phyloP scores from a whole-genome alignment of 495 filamentous ascomycete species.

The Lasiosphaeris hirsuta region DNA sequence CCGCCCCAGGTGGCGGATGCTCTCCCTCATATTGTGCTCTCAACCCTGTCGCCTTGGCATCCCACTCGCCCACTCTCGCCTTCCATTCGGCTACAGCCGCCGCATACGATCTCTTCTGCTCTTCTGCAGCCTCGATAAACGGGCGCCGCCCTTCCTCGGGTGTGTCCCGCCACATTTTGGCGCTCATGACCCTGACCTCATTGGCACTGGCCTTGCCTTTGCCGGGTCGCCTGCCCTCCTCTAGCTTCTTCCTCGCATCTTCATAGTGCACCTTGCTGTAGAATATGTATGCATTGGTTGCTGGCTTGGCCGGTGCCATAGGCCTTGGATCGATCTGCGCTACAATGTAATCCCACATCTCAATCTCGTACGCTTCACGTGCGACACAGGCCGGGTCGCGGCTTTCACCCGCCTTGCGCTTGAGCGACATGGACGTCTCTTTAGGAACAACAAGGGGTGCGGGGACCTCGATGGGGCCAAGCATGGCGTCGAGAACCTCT shows the following conservation, averaged over 20 bases:
- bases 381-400: constrained; percentile 52
- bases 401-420: constrained; percentile 52
- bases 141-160: constrained; percentile 63
- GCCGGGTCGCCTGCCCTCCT: constrained; percentile 59
- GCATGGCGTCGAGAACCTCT: constrained; percentile 72
- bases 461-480: constrained; percentile 77
- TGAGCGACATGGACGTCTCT: constrained; percentile 38
- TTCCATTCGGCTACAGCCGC: constrained; percentile 57
- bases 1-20: constrained; percentile 38
- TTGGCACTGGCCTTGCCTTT: constrained; percentile 69
- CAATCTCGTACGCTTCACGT: constrained; percentile 66
- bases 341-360: constrained; percentile 66
- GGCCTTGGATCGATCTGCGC: constrained; percentile 70
- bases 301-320: constrained; percentile 62
- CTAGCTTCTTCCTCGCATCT: constrained; percentile 67
- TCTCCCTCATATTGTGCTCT: constrained; percentile 60
- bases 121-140: constrained; percentile 68
- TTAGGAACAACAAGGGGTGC: constrained; percentile 70
- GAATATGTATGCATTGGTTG: constrained; percentile 69
- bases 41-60: constrained; percentile 56
- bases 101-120: constrained; percentile 61
- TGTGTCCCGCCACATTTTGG: constrained; percentile 85
- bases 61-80: constrained; percentile 62
- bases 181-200: constrained; percentile 76
- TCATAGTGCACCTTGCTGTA: constrained; percentile 81